Conservation (phyloP, 495 filamentous ascomycete species). For the Oidiodendron maius region DNA sequence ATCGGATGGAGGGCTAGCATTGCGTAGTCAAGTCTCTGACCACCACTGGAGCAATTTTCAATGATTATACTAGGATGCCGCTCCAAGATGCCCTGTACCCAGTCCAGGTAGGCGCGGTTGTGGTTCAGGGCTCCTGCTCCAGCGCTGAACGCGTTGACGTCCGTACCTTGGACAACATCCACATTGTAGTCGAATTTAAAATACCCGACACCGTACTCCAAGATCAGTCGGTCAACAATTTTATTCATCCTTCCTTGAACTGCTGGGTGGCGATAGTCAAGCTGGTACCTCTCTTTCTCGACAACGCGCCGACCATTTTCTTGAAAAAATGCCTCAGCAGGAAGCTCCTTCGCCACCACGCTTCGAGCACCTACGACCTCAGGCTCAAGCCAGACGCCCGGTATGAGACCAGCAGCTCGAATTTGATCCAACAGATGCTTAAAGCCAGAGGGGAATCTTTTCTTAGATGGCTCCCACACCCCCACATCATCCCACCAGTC, state of each 20-base stretch:
- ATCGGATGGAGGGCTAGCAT: no score
- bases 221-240: background rate
- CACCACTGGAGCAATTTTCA: constrained; percentile 5
- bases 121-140: background rate
- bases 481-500: constrained; percentile 2
- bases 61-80: background rate
- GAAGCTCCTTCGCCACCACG: no score
- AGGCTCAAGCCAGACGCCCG: no score
- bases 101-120: background rate
- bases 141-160: background rate
- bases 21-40: no score
- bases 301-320: background rate
- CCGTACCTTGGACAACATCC: background rate
- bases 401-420: background rate
- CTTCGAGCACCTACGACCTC: no score
- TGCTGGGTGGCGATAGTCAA: background rate
- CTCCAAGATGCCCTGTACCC: background rate
- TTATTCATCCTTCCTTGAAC: background rate
- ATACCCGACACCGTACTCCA: background rate
- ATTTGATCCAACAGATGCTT: background rate
- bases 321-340: background rate
- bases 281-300: background rate
- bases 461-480: constrained; percentile 1
- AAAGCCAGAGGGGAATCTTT: background rate
- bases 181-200: constrained; percentile 4